Evolutionary conservation across 305 asterid genomes (phyloP).

Genomic region (Fraxinus platypoda): DNA sequence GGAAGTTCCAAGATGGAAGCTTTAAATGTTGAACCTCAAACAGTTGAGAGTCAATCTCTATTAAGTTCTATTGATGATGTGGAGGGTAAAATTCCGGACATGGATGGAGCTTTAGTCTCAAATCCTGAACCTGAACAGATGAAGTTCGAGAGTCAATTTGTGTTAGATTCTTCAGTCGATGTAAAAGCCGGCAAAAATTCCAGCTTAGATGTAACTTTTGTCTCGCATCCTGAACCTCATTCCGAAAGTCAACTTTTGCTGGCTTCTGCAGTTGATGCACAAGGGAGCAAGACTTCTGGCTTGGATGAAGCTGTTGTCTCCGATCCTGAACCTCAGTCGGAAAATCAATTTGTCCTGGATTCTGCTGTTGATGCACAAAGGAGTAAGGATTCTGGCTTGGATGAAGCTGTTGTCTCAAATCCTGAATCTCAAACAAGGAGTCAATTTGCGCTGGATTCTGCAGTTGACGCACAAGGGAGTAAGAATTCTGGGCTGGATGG

Average conservation of each 20-base stretch:
- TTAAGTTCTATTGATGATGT: slow-evolving; percentile 2
- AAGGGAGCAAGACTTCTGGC: slow-evolving; percentile 10
- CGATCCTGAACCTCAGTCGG: not conserved
- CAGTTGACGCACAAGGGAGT: not conserved
- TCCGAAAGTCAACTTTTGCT: not conserved
- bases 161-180: not conserved
- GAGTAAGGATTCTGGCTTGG: slow-evolving; percentile 11
- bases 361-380: slow-evolving; percentile 10
- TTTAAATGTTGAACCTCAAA: slow-evolving; percentile 12
- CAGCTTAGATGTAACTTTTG: not conserved
- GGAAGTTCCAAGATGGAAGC: not conserved
- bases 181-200: not conserved
- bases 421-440: not conserved
- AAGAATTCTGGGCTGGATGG: not conserved
- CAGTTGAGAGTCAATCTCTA: not conserved
- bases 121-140: not conserved
- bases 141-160: not conserved
- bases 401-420: slow-evolving; percentile 8
- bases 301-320: slow-evolving; percentile 5
- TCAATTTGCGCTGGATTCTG: not conserved
- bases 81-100: slow-evolving; percentile 1
- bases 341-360: not conserved
- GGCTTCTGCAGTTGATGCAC: slow-evolving; percentile 8
- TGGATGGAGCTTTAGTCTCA: not conserved
- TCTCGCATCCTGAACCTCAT: not conserved